Percentiles rank a stretch among this genome's conserved stretches.
Evolutionary conservation across 495 filamentous ascomycete genomes (phyloP).

Genomic region (Penicillium mononematosum): DNA sequence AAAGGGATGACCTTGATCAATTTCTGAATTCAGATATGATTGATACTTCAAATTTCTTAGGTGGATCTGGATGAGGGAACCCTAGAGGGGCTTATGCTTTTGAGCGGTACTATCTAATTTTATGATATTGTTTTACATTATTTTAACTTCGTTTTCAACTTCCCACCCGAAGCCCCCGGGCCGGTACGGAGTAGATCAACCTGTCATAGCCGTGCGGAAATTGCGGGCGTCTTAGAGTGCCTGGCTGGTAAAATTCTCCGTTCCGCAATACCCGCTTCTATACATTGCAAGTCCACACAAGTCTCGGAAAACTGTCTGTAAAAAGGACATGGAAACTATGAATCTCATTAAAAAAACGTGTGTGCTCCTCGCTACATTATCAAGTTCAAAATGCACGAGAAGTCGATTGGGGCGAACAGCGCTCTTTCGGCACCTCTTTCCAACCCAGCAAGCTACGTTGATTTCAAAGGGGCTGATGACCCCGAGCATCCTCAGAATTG

Average conservation of each 20-base stretch:
- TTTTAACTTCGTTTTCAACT: neutral
- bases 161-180: neutral
- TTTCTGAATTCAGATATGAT: slow-evolving; percentile 36
- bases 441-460: slow-evolving; percentile 43
- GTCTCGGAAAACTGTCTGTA: neutral
- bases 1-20: slow-evolving; percentile 36
- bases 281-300: neutral
- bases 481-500: slow-evolving; percentile 56
- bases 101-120: neutral
- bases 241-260: neutral
- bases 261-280: neutral
- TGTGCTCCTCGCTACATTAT: neutral
- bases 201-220: neutral
- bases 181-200: too few species aligned
- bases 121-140: too few species aligned
- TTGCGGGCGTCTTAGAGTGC: neutral
- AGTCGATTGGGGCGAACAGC: slow-evolving; percentile 32
- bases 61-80: slow-evolving; percentile 5
- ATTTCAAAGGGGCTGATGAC: slow-evolving; percentile 52
- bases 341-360: neutral
- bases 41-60: slow-evolving; percentile 14
- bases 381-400: slow-evolving; percentile 10
- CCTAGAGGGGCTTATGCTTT: neutral
- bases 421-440: slow-evolving; percentile 46
- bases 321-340: neutral